Evolutionary conservation across 1,139 yeast genomes (phyloP).

Genomic region (Yamadazyma siamensis): DNA sequence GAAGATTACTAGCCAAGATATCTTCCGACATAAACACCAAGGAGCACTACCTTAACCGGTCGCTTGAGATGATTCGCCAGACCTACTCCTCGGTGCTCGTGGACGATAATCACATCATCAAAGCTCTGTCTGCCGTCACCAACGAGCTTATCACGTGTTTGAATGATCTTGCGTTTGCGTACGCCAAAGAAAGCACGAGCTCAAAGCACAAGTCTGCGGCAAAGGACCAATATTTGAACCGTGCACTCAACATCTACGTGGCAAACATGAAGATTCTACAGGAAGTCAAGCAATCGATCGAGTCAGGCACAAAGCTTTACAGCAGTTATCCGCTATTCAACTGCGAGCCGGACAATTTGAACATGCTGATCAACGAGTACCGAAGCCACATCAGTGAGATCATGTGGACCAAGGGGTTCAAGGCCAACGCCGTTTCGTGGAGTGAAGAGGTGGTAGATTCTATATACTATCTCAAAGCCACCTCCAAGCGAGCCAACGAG

Average conservation of each 20-base stretch:
- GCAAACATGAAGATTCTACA: slow-evolving; percentile 31
- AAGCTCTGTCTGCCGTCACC: slow-evolving; percentile 28
- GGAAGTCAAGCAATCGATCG: slow-evolving; percentile 18
- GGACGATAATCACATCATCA: slow-evolving; percentile 25
- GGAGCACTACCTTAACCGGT: slow-evolving; percentile 34
- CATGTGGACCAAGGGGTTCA: slow-evolving; percentile 56
- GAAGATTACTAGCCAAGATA: slow-evolving; percentile 34
- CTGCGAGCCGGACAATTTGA: slow-evolving; percentile 29
- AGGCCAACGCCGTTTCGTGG: slow-evolving; percentile 59
- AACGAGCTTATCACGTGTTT: slow-evolving; percentile 37
- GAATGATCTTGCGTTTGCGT: slow-evolving; percentile 33
- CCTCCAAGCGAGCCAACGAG: slow-evolving; percentile 26
- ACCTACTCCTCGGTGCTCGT: slow-evolving; percentile 28
- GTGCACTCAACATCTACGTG: slow-evolving; percentile 36
- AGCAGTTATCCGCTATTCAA: slow-evolving; percentile 36
- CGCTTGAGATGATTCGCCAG: slow-evolving; percentile 35
- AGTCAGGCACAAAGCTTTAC: slow-evolving; percentile 21
- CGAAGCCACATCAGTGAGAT: slow-evolving; percentile 65
- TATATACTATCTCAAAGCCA: slow-evolving; percentile 29
- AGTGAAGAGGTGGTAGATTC: slow-evolving; percentile 52
- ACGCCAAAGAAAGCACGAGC: slow-evolving; percentile 20
- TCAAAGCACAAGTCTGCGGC: slow-evolving; percentile 1
- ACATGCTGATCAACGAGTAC: slow-evolving; percentile 30
- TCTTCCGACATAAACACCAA: slow-evolving; percentile 24
- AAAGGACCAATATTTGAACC: slow-evolving; percentile 18